phyloP scores from a whole-genome alignment of 2,329 filamentous ascomycete species.

The Ophiostoma ulmi region DNA sequence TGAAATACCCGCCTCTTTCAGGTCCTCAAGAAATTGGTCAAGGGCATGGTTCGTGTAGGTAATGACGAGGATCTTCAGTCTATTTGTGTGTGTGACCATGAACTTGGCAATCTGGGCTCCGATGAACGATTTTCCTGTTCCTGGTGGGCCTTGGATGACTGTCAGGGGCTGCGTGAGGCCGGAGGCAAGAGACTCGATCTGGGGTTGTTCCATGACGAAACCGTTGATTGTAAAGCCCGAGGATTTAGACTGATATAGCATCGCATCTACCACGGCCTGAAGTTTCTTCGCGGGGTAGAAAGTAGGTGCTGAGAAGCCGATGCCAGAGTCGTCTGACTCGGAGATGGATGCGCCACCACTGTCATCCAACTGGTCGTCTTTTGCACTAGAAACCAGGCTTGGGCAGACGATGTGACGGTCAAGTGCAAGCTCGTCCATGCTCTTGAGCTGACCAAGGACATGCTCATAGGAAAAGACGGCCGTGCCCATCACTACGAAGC shows the following conservation, averaged over 20 bases:
- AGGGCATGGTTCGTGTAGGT: slow-evolving; percentile 65
- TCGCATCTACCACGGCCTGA: neutral
- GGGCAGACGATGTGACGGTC: slow-evolving; percentile 41
- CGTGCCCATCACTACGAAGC: slow-evolving; percentile 58
- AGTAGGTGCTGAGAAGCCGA: neutral
- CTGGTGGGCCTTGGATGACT: slow-evolving; percentile 35
- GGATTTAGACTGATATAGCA: neutral
- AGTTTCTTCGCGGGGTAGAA: neutral
- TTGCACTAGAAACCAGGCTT: neutral
- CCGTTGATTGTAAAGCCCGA: neutral
- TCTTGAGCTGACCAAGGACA: slow-evolving; percentile 55
- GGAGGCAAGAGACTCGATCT: slow-evolving; percentile 48
- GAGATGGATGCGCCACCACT: neutral
- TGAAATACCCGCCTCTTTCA: slow-evolving; percentile 55
- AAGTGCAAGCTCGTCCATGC: slow-evolving; percentile 52
- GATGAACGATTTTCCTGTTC: slow-evolving; percentile 71
- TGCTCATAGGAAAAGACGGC: slow-evolving; percentile 66
- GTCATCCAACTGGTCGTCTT: neutral
- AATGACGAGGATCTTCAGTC: slow-evolving; percentile 56
- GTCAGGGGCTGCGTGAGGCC: slow-evolving; percentile 20
- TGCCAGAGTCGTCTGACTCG: neutral
- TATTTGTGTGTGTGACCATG: slow-evolving; percentile 40
- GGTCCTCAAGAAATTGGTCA: slow-evolving; percentile 61
- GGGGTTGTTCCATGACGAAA: slow-evolving; percentile 37
- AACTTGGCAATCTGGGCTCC: slow-evolving; percentile 58